Base-by-base conservation (phyloP, 306 rosid genomes). In the Cicer arietinum region DNA sequence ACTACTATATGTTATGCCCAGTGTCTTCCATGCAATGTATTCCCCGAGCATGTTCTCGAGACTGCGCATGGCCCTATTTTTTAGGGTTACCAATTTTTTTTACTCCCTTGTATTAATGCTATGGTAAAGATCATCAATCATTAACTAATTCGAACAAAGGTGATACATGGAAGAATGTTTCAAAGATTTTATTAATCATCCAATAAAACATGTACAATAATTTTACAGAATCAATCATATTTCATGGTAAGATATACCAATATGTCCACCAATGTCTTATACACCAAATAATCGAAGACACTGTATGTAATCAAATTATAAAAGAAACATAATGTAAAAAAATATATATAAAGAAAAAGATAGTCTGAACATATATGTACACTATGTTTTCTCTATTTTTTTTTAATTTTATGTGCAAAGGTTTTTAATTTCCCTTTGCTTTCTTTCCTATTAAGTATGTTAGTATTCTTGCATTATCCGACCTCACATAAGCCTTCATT, bases 361-460 rank as follows among this genome's bases (percentile, higher is more conserved):
- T 67, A 43, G 69, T 48, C 35, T 73, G 57, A 51, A 48, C 64
- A n/a, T 56, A 14, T 54, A 6, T 79, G 74, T 69, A 84, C 66
- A 68, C 60, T 67, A 71, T 71, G 70, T 40, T 76, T 80, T 67
- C 65, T 44, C 22, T 10, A 9, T 37, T 44, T 30, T 6, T 61
- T 43, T 30, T 14, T 3, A 10, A 54, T 9, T 25, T 50, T 53
- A 14, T 69, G 14, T 53, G 35, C 70, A 73, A 64, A 64, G 41
- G 47, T 58, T 83, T 58, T 18, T 54, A 14, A 8, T 52, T 60
- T 54, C 59, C 37, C 18, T 59, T 48, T 77, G 46, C 71, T 44
- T 76, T 72, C 65, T 58, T 18, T 53, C 67, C 62, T 69, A 73
- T 77, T 69, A 67, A 51, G 53, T 54, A 80, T 69, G 75, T 77